Base-by-base conservation (phyloP, 2,329 filamentous ascomycete species). In the Geosmithia flava region DNA sequence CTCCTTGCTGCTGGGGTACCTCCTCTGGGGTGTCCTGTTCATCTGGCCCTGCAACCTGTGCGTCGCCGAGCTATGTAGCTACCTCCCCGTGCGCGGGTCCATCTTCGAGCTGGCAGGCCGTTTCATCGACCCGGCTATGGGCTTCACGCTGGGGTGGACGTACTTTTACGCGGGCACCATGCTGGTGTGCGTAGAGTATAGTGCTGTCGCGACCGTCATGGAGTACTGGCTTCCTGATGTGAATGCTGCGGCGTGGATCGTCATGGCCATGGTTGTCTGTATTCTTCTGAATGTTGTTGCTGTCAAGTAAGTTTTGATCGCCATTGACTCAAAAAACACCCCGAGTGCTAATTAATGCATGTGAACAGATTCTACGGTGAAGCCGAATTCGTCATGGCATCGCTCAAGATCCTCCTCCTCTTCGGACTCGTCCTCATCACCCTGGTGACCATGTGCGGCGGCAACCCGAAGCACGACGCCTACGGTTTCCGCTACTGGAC, bases 391-490 rank as follows among this genome's bases (percentile, higher is more conserved):
- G 53, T 86, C 58, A 68, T 86, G 55, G 75, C 81, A 48, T 85
- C 66, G 1, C 62, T 63, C 49, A 70, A 70, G 54, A 78, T 70
- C 40, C 51, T 70, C 20, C 59, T 69, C n/a, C 59, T 70, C 19
- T 53, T 81, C 48, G 76, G 75, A 2, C 67, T 84, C 47, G 72
- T 83, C 51, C 59, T 72, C 55, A 79, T 78, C 61, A 84, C 82
- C 3, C 78, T 86, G 59, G 69, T 86, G 58, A 76, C 74, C 51
- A 85, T 85, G 80, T 63, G 81, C 16, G 81, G 81, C 17, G 82
- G 78, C 10, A 85, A 85, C 55, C 83, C 82, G 1, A 59, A 72
- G 7, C 63, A 71, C 20, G 78, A 83, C 54, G 67, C 74, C n/a
- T 81, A 78, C 54, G 80, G 80, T n/a, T 83, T 83, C 59, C 69